Percentiles rank a stretch among this genome's conserved stretches.
Evolutionary conservation across 176 grass and related monocot genomes (phyloP).

Genomic region (Phragmites australis): DNA sequence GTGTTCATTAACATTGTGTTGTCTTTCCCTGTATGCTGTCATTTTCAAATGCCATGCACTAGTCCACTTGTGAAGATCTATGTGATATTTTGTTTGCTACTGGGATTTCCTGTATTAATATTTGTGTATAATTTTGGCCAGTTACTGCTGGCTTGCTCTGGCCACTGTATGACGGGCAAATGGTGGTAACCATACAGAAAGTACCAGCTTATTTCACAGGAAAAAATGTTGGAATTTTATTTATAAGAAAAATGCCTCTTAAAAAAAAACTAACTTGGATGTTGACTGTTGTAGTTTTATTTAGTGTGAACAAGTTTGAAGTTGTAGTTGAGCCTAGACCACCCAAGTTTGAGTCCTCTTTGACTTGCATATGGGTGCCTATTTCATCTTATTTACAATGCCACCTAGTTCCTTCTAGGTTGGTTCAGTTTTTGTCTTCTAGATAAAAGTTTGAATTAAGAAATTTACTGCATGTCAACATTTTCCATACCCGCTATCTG

Average conservation of each 20-base stretch:
- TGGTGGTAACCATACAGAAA: neutral
- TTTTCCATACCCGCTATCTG: neutral
- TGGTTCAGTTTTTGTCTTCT: too few species aligned
- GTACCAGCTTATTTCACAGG: neutral
- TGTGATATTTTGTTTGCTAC: constrained; percentile 24
- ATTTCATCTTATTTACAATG: too few species aligned
- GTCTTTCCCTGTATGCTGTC: neutral
- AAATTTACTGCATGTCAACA: neutral
- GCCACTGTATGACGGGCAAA: neutral
- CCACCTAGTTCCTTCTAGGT: too few species aligned
- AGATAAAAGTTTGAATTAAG: neutral
- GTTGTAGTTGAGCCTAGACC: neutral
- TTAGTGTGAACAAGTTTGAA: neutral
- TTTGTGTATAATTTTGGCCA: neutral
- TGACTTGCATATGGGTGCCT: too few species aligned
- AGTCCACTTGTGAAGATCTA: constrained; percentile 1
- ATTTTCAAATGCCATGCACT: neutral
- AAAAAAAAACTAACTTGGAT: neutral
- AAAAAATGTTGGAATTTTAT: constrained; percentile 8
- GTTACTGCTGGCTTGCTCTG: neutral
- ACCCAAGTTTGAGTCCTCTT: too few species aligned
- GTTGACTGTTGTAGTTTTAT: constrained; percentile 5
- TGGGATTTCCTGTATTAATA: neutral
- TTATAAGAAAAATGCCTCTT: neutral
- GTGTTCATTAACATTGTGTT: constrained; percentile 9